Conservation (phyloP, 2,329 filamentous ascomycete genomes). For the Diplodia seriata region DNA sequence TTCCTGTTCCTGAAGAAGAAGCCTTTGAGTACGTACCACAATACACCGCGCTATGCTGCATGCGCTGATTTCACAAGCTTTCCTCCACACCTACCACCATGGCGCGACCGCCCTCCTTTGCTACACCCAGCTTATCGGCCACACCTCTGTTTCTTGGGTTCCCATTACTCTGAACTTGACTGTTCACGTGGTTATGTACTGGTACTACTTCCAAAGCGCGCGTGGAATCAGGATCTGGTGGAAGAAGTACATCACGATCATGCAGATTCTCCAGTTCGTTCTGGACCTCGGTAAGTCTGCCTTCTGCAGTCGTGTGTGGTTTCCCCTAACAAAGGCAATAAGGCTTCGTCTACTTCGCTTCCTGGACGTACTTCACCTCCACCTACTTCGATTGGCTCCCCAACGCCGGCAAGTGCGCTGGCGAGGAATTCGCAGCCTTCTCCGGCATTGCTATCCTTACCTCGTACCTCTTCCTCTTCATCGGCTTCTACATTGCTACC, state of each 20-base stretch:
- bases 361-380: conserved; percentile 97
- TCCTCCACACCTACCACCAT: conserved; percentile 99
- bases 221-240: conserved; percentile 97
- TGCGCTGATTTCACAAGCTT: conserved; percentile 59
- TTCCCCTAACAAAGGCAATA: background rate
- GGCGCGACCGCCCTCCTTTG: conserved; percentile 95
- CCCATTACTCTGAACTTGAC: conserved; percentile 89
- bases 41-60: background rate
- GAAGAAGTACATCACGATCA: conserved; percentile 99
- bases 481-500: conserved; percentile 97
- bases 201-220: conserved; percentile 99
- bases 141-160: conserved; percentile 94
- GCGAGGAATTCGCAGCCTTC: conserved; percentile 96
- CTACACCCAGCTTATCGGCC: conserved; percentile 95
- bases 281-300: conserved; percentile 82
- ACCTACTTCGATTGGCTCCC: conserved; percentile 88
- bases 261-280: conserved; percentile 96
- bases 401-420: conserved; percentile 84
- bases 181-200: conserved; percentile 99
- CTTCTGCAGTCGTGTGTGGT: too few species aligned
- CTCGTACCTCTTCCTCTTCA: conserved; percentile 97
- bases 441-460: conserved; percentile 89
- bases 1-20: conserved; percentile 99
- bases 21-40: conserved; percentile 72
- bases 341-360: conserved; percentile 98